Percentiles rank a stretch among this genome's conserved stretches.
These are phyloP conservation scores for Neoascochyta sp. DNA, from an alignment of 2,329 filamentous ascomycete genomes.

Conservation along the genomic window DNA sequence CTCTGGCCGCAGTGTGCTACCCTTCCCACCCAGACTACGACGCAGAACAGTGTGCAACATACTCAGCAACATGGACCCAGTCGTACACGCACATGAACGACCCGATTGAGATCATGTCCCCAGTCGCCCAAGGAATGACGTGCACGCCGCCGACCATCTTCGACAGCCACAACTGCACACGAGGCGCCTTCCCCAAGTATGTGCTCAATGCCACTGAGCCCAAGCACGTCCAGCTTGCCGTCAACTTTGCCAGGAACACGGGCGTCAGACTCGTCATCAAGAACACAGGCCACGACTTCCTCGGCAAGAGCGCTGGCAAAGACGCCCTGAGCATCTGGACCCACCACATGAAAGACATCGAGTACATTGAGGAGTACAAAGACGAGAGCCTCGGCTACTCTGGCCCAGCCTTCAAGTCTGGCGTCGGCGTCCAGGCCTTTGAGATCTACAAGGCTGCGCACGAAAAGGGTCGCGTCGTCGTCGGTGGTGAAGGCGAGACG, in stretches of 20 bases:
- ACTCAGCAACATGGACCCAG: slow-evolving; percentile 29
- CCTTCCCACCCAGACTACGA: slow-evolving; percentile 25
- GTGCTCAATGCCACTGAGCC: slow-evolving; percentile 37
- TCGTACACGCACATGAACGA: slow-evolving; percentile 35
- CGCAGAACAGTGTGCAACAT: slow-evolving; percentile 25
- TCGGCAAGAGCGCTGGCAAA: slow-evolving; percentile 34
- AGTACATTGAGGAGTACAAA: slow-evolving; percentile 33
- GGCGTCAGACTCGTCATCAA: slow-evolving; percentile 32
- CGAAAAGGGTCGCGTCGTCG: slow-evolving; percentile 46
- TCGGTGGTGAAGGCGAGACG: slow-evolving; percentile 51
- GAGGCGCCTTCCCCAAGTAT: slow-evolving; percentile 36
- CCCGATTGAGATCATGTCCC: slow-evolving; percentile 39
- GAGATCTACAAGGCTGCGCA: slow-evolving; percentile 53
- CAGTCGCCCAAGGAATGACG: slow-evolving; percentile 37
- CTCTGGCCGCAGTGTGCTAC: slow-evolving; percentile 35
- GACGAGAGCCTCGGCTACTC: slow-evolving; percentile 35
- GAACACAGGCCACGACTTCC: slow-evolving; percentile 38
- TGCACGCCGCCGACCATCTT: slow-evolving; percentile 35
- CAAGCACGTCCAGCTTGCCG: slow-evolving; percentile 34
- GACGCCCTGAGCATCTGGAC: slow-evolving; percentile 38
- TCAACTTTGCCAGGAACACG: slow-evolving; percentile 36
- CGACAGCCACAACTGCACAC: slow-evolving; percentile 34
- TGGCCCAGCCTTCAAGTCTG: slow-evolving; percentile 54
- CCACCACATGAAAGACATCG: slow-evolving; percentile 35
- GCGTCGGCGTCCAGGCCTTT: slow-evolving; percentile 52